Conservation (phyloP, 805 yeast species). For the Kuraishia piskuri region DNA sequence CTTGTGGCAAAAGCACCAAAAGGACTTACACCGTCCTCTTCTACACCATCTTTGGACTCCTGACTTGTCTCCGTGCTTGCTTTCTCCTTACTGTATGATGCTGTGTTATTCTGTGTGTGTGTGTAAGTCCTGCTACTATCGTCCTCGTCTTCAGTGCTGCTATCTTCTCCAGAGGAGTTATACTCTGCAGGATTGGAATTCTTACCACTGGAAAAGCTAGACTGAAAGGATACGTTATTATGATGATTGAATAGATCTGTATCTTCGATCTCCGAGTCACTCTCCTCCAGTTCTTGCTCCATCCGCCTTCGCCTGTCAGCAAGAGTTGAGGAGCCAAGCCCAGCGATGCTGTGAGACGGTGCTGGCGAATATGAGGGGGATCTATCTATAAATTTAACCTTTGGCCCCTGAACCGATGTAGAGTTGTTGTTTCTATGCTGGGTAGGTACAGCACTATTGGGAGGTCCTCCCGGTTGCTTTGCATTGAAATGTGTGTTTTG, state of each 20-base stretch:
- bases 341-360: neutral
- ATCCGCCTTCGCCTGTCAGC: conserved; percentile 1
- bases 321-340: neutral
- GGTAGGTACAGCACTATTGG: neutral
- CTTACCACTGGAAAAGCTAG: neutral
- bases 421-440: neutral
- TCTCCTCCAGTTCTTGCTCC: conserved; percentile 1
- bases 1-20: neutral
- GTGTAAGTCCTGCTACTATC: neutral
- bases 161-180: neutral
- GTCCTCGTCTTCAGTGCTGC: neutral
- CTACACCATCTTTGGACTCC: neutral
- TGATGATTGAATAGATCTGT: neutral
- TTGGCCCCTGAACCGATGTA: neutral
- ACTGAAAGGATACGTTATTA: neutral
- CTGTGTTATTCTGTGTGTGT: neutral
- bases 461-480: neutral
- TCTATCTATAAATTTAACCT: neutral
- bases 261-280: neutral
- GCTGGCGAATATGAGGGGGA: neutral
- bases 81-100: neutral
- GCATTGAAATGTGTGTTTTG: neutral
- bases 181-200: neutral
- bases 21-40: neutral
- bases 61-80: neutral